A percentile compares a stretch with the other conserved stretches of the same genome.
Conservation (phyloP, 306 rosid species). For the Chamaecrista fasciculata region DNA sequence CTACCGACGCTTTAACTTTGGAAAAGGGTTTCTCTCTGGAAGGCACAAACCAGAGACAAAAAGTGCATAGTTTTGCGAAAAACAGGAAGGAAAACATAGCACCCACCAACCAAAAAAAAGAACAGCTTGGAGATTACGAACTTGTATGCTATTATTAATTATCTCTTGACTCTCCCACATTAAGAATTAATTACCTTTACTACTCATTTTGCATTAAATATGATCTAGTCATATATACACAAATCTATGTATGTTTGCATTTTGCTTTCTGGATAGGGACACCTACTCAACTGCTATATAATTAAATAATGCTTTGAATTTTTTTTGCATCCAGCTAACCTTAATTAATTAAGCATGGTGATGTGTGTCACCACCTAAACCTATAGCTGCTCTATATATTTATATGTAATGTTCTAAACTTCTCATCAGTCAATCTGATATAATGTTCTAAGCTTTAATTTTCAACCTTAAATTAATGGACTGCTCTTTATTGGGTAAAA, state of each 20-base stretch:
- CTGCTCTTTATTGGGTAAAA: slow-evolving; percentile 4
- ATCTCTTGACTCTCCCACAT: slow-evolving; percentile 23
- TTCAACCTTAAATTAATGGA: slow-evolving; percentile 33
- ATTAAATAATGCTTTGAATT: slow-evolving; percentile 26
- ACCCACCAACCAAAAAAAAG: slow-evolving; percentile 13
- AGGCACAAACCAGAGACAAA: slow-evolving; percentile 41
- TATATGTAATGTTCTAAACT: not conserved
- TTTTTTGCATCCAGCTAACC: slow-evolving; percentile 25
- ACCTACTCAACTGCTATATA: not conserved
- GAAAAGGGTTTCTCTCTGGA: slow-evolving; percentile 30
- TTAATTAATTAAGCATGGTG: not conserved
- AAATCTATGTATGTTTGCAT: not conserved
- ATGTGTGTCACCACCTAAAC: slow-evolving; percentile 12
- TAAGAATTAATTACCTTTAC: slow-evolving; percentile 10
- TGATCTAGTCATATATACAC: slow-evolving; percentile 4
- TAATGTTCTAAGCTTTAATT: not conserved
- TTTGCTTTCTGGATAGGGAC: slow-evolving; percentile 22
- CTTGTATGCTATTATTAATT: slow-evolving; percentile 17
- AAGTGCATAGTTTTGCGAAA: slow-evolving; percentile 27
- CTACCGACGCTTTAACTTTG: slow-evolving; percentile 32
- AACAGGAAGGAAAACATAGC: not conserved
- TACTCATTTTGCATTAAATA: not conserved
- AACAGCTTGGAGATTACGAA: slow-evolving; percentile 4
- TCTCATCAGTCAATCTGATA: slow-evolving; percentile 24
- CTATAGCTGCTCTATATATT: not conserved